Base-by-base conservation (phyloP, 768 basidiomycete genomes). In the Lepiota brunneoincarnata region DNA sequence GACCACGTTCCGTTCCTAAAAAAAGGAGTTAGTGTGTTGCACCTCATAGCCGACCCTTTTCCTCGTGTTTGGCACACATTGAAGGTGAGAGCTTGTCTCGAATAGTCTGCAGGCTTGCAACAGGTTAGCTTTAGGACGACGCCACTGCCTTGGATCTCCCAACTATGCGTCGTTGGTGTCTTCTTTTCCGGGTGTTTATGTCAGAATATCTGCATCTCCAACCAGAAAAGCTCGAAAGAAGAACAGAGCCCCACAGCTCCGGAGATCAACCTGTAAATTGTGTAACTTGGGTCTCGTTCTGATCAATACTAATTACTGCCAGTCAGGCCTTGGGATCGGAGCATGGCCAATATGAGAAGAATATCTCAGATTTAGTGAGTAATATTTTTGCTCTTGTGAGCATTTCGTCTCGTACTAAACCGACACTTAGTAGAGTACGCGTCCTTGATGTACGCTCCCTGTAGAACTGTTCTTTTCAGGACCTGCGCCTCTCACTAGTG, bases 1-100 rank as follows among this genome's bases (percentile, higher is more conserved):
- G 97, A 99, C 69, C 97, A 99, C 62, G 68, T 93, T 38, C 97
- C 97, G 20, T 98, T 99, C 74, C 63, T 96, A 46, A 69, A 74
- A 35, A 72, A 75, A 57, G 97, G 97, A 2, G 93, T 98, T 14
- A 90, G 83, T 57, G 72, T 98, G 48, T 71, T 99, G 59, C 97
- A 99, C 68, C 67, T 98, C 42, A 98, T 98, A 51, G 71, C 95
- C 2, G 81, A 82, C 43, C 93, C 91, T 2, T 99, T 98, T 68
- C 97, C 97, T 2, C 55, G 38, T 1, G 93, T 96, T 14, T 98
- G 94, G 95, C 94, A 98, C 68, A 86, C 80, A 6, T 64, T 91
- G 34, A 66, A 64, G 53, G 96, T 93, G 64, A 63, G 11, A 36
- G 50, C 17, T 14, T 24, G 7, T 15, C n/a, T 0, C 34, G 35